Evolutionary conservation across 2,329 filamentous ascomycete genomes (phyloP).

Genomic region (Aspergillus glaucus): DNA sequence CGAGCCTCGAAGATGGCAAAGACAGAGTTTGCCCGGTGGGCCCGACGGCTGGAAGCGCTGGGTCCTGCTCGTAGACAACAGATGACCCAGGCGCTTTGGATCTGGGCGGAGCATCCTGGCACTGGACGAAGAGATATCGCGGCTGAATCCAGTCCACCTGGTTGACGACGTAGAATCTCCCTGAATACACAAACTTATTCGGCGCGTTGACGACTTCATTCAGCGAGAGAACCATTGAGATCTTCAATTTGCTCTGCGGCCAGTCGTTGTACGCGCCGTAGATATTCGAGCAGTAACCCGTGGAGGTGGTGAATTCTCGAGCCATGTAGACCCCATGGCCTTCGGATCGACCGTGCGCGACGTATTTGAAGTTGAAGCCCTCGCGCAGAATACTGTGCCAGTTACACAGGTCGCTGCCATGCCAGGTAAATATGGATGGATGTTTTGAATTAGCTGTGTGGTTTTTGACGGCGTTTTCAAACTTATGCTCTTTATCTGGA

Average conservation of each 20-base stretch:
- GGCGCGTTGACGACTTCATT: constrained; percentile 81
- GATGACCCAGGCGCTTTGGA: constrained; percentile 1
- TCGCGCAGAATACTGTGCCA: constrained; percentile 88
- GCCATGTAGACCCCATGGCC: constrained; percentile 83
- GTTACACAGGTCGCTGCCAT: constrained; percentile 68
- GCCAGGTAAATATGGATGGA: constrained; percentile 79
- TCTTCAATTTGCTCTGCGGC: constrained; percentile 60
- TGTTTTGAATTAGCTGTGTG: constrained; percentile 35
- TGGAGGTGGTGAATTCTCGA: constrained; percentile 51
- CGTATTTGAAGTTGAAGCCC: constrained; percentile 65
- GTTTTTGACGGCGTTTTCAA: constrained; percentile 55
- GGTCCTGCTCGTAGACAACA: constrained; percentile 33
- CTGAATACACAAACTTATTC: constrained; percentile 48
- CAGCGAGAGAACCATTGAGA: constrained; percentile 59
- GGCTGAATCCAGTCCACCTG: constrained; percentile 84
- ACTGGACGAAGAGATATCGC: constrained; percentile 67
- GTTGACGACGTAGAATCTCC: constrained; percentile 64
- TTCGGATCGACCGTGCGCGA: constrained; percentile 59
- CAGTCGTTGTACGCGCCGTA: constrained; percentile 40
- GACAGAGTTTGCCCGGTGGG: constrained; percentile 30
- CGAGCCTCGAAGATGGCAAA: constrained; percentile 49
- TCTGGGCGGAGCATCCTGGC: constrained; percentile 3
- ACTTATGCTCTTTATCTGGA: constrained; percentile 76
- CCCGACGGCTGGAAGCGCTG: constrained; percentile 35
- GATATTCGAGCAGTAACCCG: constrained; percentile 39